phyloP scores from a whole-genome alignment of 1,284 basidiomycete genomes.

The Cutaneotrichosporon cavernicola region DNA sequence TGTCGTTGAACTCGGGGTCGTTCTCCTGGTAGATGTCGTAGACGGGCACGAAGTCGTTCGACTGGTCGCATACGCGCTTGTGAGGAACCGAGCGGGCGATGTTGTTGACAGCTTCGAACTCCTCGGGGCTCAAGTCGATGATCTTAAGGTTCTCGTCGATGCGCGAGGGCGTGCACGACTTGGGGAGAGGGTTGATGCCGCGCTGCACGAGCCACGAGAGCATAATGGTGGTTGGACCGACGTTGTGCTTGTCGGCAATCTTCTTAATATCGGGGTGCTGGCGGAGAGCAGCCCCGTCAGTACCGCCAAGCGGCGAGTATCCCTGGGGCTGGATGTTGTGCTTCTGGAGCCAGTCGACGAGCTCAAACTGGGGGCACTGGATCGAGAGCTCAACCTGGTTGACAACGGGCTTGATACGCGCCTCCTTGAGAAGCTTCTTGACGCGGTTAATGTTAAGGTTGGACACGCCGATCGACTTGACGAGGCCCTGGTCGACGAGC shows the following conservation, averaged over 20 bases:
- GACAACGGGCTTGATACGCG: conserved; percentile 61
- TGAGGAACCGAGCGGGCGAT: conserved; percentile 39
- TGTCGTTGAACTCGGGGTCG: conserved; percentile 55
- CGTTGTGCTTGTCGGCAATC: conserved; percentile 64
- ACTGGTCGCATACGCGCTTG: conserved; percentile 51
- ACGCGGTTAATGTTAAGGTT: conserved; percentile 67
- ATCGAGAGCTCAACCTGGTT: conserved; percentile 77
- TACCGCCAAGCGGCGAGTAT: conserved; percentile 74
- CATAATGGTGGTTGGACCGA: conserved; percentile 74
- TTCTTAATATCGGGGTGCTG: conserved; percentile 61
- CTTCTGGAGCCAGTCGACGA: conserved; percentile 63
- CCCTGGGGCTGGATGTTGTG: conserved; percentile 68
- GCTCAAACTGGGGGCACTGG: conserved; percentile 77
- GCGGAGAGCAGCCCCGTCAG: conserved; percentile 66
- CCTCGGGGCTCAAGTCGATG: conserved; percentile 45
- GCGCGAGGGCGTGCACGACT: conserved; percentile 53
- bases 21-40: conserved; percentile 59
- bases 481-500: conserved; percentile 56
- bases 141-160: conserved; percentile 52
- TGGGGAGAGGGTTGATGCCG: conserved; percentile 60
- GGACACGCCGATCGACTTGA: conserved; percentile 65
- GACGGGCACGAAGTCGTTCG: conserved; percentile 29
- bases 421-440: conserved; percentile 65
- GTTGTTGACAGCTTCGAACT: conserved; percentile 44
- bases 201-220: conserved; percentile 78